These are phyloP conservation scores for Kodamaea suecica DNA, from an alignment of 1,139 yeast species.

Conservation along the genomic window DNA sequence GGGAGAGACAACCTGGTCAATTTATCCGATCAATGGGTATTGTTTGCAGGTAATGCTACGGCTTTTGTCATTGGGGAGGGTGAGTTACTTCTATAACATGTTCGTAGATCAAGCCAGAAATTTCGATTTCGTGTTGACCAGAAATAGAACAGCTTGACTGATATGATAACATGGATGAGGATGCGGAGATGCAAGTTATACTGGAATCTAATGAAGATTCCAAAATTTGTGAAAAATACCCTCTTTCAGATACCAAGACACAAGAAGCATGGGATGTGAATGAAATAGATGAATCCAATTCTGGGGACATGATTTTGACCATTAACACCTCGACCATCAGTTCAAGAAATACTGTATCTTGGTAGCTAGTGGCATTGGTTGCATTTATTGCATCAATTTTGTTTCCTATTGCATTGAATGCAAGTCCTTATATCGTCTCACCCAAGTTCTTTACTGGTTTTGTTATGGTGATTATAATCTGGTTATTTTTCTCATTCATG, in stretches of 20 bases:
- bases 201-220: no score
- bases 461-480: slow-evolving; percentile 17
- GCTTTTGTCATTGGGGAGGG: slow-evolving; percentile 30
- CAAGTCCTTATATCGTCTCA: slow-evolving; percentile 18
- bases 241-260: slow-evolving; percentile 6
- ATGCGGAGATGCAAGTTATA: no score
- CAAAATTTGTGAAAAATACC: no score
- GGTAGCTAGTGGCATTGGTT: slow-evolving; percentile 14
- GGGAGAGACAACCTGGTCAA: slow-evolving; percentile 24
- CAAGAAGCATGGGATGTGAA: slow-evolving; percentile 8
- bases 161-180: no score
- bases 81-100: slow-evolving; percentile 25
- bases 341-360: slow-evolving; percentile 19
- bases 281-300: slow-evolving; percentile 1
- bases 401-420: slow-evolving; percentile 18
- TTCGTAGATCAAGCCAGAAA: slow-evolving; percentile 35
- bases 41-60: slow-evolving; percentile 19
- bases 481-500: slow-evolving; percentile 19
- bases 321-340: slow-evolving; percentile 13
- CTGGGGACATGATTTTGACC: slow-evolving; percentile 14
- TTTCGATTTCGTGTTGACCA: slow-evolving; percentile 30
- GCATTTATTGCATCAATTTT: slow-evolving; percentile 15
- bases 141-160: slow-evolving; percentile 30
- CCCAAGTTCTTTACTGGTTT: slow-evolving; percentile 18
- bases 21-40: slow-evolving; percentile 22